phyloP scores from a whole-genome alignment of 2,329 filamentous ascomycete species.

The Claviceps purpurea region DNA sequence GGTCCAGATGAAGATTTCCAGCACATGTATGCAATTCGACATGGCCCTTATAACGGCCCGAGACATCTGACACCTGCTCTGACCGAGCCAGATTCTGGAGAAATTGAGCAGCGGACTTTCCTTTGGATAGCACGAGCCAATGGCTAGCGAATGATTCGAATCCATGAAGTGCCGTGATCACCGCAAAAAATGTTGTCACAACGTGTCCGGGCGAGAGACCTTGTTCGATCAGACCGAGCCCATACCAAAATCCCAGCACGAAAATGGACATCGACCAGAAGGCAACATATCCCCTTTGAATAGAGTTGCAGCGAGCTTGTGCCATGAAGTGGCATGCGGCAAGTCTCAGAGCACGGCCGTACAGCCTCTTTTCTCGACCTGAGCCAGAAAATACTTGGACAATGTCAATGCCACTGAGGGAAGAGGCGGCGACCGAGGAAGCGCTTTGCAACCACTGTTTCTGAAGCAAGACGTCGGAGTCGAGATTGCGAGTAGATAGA shows the following conservation, averaged over 20 bases:
- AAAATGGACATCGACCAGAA: slow-evolving; percentile 70
- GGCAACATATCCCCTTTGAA: slow-evolving; percentile 60
- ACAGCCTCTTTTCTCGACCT: slow-evolving; percentile 53
- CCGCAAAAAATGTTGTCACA: slow-evolving; percentile 75
- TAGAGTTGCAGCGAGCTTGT: slow-evolving; percentile 54
- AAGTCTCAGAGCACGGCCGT: slow-evolving; percentile 39
- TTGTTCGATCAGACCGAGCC: slow-evolving; percentile 51
- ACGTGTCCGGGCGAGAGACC: slow-evolving; percentile 52
- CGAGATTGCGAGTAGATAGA: slow-evolving; percentile 46
- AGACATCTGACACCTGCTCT: not conserved
- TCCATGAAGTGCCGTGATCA: slow-evolving; percentile 61
- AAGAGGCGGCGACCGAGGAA: slow-evolving; percentile 56
- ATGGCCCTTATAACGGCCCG: not conserved
- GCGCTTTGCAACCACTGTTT: slow-evolving; percentile 53
- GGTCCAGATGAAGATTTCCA: slow-evolving; percentile 55
- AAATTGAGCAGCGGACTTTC: slow-evolving; percentile 56
- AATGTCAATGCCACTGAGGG: slow-evolving; percentile 62
- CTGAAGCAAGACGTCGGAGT: slow-evolving; percentile 55
- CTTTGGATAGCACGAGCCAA: slow-evolving; percentile 65
- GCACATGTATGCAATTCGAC: slow-evolving; percentile 31
- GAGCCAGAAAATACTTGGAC: slow-evolving; percentile 80
- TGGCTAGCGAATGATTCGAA: slow-evolving; percentile 64
- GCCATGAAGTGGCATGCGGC: slow-evolving; percentile 51
- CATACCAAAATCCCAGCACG: slow-evolving; percentile 83
- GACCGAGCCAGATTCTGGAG: slow-evolving; percentile 34